Evolutionary conservation across 2,329 filamentous ascomycete genomes (phyloP).

Genomic region (Phialemonium atrogriseum): DNA sequence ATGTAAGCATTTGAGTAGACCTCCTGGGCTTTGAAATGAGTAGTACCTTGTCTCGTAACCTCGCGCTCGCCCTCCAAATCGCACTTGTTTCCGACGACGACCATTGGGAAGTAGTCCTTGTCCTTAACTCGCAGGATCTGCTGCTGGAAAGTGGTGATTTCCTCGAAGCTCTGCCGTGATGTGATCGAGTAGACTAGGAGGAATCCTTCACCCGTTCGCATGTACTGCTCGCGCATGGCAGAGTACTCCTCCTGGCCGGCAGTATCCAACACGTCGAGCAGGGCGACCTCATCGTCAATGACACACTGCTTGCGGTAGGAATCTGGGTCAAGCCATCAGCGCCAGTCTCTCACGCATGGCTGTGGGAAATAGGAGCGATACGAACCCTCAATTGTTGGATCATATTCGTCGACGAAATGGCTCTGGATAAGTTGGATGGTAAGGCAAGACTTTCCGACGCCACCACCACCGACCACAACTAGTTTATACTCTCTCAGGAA

Average conservation of each 20-base stretch:
- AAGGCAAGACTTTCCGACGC: slow-evolving; percentile 97
- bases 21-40: too few species aligned
- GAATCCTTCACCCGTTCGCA: slow-evolving; percentile 97
- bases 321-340: slow-evolving; percentile 46
- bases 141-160: slow-evolving; percentile 98
- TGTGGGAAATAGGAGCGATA: slow-evolving; percentile 1
- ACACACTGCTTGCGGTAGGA: slow-evolving; percentile 99
- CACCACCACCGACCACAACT: slow-evolving; percentile 95
- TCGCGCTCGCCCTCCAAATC: slow-evolving; percentile 91
- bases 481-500: slow-evolving; percentile 90
- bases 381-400: slow-evolving; percentile 96
- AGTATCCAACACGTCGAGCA: slow-evolving; percentile 96
- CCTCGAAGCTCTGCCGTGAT: slow-evolving; percentile 93
- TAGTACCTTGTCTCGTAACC: slow-evolving; percentile 85
- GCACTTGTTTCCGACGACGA: slow-evolving; percentile 98
- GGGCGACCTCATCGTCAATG: slow-evolving; percentile 94
- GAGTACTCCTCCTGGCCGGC: slow-evolving; percentile 99
- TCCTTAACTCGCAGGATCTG: slow-evolving; percentile 98
- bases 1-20: slow-evolving; percentile 7
- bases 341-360: neutral
- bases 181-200: slow-evolving; percentile 97
- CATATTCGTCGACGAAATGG: slow-evolving; percentile 99
- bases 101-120: slow-evolving; percentile 99
- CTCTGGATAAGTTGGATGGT: slow-evolving; percentile 94
- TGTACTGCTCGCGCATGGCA: slow-evolving; percentile 99